Evolutionary conservation across 208 protist species (phyloP).

Genomic region (Strigomonas culicis): DNA sequence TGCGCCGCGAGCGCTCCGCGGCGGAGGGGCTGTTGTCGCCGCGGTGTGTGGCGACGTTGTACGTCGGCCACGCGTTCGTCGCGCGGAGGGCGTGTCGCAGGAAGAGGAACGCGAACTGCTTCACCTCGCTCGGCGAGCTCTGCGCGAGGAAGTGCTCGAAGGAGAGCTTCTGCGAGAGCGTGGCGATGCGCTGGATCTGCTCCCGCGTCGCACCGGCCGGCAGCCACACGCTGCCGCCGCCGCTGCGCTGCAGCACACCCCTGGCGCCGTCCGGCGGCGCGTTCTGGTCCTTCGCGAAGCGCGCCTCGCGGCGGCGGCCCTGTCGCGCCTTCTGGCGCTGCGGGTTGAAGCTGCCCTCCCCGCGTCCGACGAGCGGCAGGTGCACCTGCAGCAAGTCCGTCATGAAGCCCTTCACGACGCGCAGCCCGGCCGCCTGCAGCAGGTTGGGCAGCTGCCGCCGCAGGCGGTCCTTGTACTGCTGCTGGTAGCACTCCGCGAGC

Average conservation of each 20-base stretch:
- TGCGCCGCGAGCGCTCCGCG: not conserved
- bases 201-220: not conserved
- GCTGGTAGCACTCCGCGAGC: slow-evolving; percentile 51
- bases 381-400: slow-evolving; percentile 53
- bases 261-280: not conserved
- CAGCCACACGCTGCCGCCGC: not conserved
- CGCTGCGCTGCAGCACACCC: not conserved
- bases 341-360: slow-evolving; percentile 12
- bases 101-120: slow-evolving; percentile 2
- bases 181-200: not conserved
- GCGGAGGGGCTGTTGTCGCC: slow-evolving; percentile 6
- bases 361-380: slow-evolving; percentile 9
- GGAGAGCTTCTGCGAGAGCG: not conserved
- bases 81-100: slow-evolving; percentile 4
- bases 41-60: not conserved
- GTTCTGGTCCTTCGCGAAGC: slow-evolving; percentile 1
- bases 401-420: slow-evolving; percentile 71
- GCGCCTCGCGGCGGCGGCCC: slow-evolving; percentile 20
- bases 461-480: slow-evolving; percentile 54
- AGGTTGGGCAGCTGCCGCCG: slow-evolving; percentile 65
- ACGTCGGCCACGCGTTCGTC: slow-evolving; percentile 2
- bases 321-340: slow-evolving; percentile 40
- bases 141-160: not conserved
- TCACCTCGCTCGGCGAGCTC: not conserved
- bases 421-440: slow-evolving; percentile 64